Conservation (phyloP, 345 rosid genomes). For the Arabis hirsuta region DNA sequence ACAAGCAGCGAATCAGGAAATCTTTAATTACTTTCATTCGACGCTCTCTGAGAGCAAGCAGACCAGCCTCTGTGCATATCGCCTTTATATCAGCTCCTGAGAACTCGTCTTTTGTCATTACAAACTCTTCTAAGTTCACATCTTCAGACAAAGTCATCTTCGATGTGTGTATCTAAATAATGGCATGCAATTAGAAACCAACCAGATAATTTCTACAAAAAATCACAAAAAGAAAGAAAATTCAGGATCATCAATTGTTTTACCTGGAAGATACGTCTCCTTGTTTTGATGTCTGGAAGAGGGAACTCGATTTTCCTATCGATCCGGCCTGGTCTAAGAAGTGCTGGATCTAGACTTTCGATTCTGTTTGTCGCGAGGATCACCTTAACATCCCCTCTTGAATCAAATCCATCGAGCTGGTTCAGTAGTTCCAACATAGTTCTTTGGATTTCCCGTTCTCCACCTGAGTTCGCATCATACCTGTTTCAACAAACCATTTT, state of each 20-base stretch:
- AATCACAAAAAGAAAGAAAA: too few species aligned
- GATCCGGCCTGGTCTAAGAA: constrained; percentile 94
- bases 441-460: constrained; percentile 98
- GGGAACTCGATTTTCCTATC: constrained; percentile 98
- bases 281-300: constrained; percentile 97
- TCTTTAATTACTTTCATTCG: constrained; percentile 78
- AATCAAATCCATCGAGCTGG: constrained; percentile 95
- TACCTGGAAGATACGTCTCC: constrained; percentile 98
- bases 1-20: too few species aligned
- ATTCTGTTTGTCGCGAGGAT: constrained; percentile 96
- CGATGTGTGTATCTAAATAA: constrained; percentile 80
- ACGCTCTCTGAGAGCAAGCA: constrained; percentile 93
- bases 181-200: too few species aligned
- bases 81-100: constrained; percentile 99
- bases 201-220: too few species aligned
- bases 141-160: constrained; percentile 97
- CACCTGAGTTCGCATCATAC: constrained; percentile 96
- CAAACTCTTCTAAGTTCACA: constrained; percentile 97
- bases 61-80: constrained; percentile 96
- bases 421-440: constrained; percentile 96
- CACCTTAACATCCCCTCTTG: constrained; percentile 97
- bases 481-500: constrained; percentile 19
- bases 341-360: constrained; percentile 95
- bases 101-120: constrained; percentile 96
- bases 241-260: too few species aligned